These are phyloP conservation scores for Trametes versicolor DNA, from an alignment of 1,284 basidiomycete genomes.

Conservation along the genomic window DNA sequence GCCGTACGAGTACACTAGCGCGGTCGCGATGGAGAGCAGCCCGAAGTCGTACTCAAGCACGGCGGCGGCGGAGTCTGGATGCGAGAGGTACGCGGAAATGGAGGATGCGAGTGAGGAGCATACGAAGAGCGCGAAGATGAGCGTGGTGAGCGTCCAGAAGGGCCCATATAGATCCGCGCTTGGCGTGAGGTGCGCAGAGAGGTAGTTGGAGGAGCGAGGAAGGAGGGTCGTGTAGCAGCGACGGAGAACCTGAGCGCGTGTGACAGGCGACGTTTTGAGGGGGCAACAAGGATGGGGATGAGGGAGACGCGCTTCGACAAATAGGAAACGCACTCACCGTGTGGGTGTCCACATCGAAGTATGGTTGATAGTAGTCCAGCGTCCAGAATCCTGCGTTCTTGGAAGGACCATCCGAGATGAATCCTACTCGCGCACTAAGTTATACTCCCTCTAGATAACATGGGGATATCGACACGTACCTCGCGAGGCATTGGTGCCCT, in stretches of 20 bases:
- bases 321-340: constrained; percentile 54
- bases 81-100: constrained; percentile 82
- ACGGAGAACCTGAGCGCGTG: constrained; percentile 60
- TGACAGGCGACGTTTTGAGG: neutral
- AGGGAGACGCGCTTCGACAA: neutral
- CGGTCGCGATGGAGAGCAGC: constrained; percentile 82
- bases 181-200: constrained; percentile 70
- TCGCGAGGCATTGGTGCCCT: constrained; percentile 35
- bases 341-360: constrained; percentile 84
- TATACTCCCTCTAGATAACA: neutral
- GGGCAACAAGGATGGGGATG: neutral
- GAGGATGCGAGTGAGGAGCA: constrained; percentile 90
- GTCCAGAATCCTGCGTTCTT: constrained; percentile 70
- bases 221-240: constrained; percentile 80
- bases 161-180: constrained; percentile 85
- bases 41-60: constrained; percentile 84
- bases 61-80: constrained; percentile 48
- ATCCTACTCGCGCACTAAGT: constrained; percentile 45
- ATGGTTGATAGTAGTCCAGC: constrained; percentile 81
- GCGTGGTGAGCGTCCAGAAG: constrained; percentile 95
- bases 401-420: constrained; percentile 50
- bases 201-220: constrained; percentile 64
- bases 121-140: constrained; percentile 91
- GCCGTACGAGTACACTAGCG: constrained; percentile 88
- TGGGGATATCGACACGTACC: constrained; percentile 27